Evolutionary conservation across 2,329 filamentous ascomycete species (phyloP).

Genomic region (Dactylella cylindrospora): DNA sequence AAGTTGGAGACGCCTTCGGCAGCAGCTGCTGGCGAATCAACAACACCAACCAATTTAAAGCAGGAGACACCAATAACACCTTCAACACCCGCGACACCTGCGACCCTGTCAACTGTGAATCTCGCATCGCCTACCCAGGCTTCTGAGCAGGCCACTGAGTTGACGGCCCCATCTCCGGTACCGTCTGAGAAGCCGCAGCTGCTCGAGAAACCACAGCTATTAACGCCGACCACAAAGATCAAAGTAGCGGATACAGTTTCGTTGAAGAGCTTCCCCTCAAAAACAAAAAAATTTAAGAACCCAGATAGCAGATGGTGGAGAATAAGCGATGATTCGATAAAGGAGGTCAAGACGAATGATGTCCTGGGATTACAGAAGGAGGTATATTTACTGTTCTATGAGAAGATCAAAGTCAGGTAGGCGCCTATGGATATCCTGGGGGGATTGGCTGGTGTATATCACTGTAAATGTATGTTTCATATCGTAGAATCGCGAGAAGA

Average conservation of each 20-base stretch:
- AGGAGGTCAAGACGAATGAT: conserved; percentile 88
- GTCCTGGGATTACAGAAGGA: conserved; percentile 92
- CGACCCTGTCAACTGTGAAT: conserved; percentile 2
- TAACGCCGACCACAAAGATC: conserved; percentile 2
- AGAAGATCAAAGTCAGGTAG: conserved; percentile 53
- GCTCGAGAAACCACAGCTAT: background rate
- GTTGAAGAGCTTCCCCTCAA: conserved; percentile 27
- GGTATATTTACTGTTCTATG: conserved; percentile 95
- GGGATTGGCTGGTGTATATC: too few species aligned
- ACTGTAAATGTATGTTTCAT: too few species aligned
- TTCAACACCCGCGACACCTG: conserved; percentile 46
- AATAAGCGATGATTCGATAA: conserved; percentile 95
- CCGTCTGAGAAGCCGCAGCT: conserved; percentile 4
- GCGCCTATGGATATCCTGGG: too few species aligned
- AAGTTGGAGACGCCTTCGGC: background rate
- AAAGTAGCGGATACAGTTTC: conserved; percentile 13
- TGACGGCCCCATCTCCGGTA: conserved; percentile 5
- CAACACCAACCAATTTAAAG: background rate
- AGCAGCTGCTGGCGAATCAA: background rate
- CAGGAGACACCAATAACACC: conserved; percentile 40
- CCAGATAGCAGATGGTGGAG: conserved; percentile 83
- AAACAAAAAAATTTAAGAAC: conserved; percentile 57
- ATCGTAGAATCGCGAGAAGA: too few species aligned
- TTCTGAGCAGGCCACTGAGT: background rate
- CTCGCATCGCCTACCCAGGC: conserved; percentile 1